Evolutionary conservation across 2,329 filamentous ascomycete genomes (phyloP), one percentile per base, ranked within the genome.

Genomic region (Paecilomyces formosus): DNA sequence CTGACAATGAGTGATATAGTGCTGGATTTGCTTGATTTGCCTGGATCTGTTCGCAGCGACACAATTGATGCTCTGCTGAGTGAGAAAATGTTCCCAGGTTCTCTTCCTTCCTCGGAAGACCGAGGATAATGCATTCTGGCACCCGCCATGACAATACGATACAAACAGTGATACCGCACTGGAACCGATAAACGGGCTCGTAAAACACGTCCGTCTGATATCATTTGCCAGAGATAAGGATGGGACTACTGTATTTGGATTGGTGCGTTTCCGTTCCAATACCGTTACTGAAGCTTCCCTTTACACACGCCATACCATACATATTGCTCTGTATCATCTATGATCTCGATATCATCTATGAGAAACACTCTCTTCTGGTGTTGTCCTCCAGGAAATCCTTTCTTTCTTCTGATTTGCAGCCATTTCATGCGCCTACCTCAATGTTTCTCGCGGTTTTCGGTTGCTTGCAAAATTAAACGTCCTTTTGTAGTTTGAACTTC

Each of bases 201-300:
- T 22, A 54, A 54, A 31, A 31, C 15, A 12, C 22, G n/a, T 21
- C 3, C 13, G 11, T n/a, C 26, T 11, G 12, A 54, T 33, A 31
- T 31, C 11, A 54, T 54, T 54, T 24, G 53, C 28, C 24, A 18
- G 53, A 54, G 53, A 54, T 54, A 54, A 54, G 53, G 31, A 22
- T 31, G 26, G 8, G 21, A 30, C 15, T 54, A 12, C 53, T 30
- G 11, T 31, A 54, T n/a, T 12, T 9, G 26, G 53, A 6, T 7
- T 30, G 31, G 28, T 8, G 51, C 3, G 1, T 53, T 54, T 31
- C 53, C n/a, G 8, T n/a, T 28, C 21, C 24, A 12, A 28, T 52
- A 24, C 50, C 21, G 50, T 52, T 28, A 13, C 50, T 11, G 9
- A 12, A 28, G 13, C 13, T 8, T n/a, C 18, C 18, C n/a, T 21